Evolutionary conservation across 2,329 filamentous ascomycete species (phyloP).

Genomic region (Colletotrichum eremochloae): DNA sequence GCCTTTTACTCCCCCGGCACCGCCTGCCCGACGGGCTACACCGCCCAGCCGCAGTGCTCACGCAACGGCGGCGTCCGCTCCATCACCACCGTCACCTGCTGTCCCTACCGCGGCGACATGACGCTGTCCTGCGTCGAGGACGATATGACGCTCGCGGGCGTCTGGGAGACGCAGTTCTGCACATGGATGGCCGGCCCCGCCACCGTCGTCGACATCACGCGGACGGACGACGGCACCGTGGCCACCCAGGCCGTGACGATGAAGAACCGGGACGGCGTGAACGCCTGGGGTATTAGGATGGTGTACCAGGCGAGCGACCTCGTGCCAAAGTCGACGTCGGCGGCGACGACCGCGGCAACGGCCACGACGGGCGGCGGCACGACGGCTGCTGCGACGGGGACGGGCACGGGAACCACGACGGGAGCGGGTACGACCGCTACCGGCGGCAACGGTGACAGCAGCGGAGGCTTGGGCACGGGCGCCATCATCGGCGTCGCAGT

Average conservation of each 20-base stretch:
- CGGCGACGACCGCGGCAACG: not conserved
- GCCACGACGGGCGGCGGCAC: not conserved
- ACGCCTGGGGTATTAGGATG: conserved; percentile 47
- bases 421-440: not conserved
- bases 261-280: conserved; percentile 40
- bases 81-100: conserved; percentile 48
- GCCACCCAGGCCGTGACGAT: conserved; percentile 38
- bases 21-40: conserved; percentile 39
- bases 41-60: conserved; percentile 47
- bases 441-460: not conserved
- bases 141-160: conserved; percentile 35
- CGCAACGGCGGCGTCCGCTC: conserved; percentile 44
- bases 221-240: conserved; percentile 33
- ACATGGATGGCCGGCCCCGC: conserved; percentile 44
- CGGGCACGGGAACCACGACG: not conserved
- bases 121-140: conserved; percentile 44
- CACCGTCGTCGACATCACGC: conserved; percentile 40
- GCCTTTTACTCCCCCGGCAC: conserved; percentile 42
- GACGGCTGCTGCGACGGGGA: not conserved
- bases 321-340: conserved; percentile 4
- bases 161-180: conserved; percentile 46
- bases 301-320: conserved; percentile 46
- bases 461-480: conserved; percentile 15
- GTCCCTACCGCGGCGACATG: conserved; percentile 43
- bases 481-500: conserved; percentile 27